Conservation (phyloP, 1,284 basidiomycete genomes). For the Marasmius oreades region DNA sequence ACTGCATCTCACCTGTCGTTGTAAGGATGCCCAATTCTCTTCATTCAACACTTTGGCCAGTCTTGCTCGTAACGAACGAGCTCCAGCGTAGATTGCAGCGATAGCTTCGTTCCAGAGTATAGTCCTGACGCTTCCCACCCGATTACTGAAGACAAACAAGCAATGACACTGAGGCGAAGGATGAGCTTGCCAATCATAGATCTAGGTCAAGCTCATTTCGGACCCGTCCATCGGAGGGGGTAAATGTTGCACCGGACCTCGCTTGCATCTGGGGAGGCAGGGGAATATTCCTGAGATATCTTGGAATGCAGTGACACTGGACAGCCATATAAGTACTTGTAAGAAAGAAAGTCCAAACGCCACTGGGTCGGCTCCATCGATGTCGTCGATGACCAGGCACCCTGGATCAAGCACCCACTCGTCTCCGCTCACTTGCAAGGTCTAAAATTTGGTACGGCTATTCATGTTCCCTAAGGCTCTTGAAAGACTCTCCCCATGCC, state of each 20-base stretch:
- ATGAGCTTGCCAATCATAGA: constrained; percentile 19
- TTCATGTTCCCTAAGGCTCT: no score
- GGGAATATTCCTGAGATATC: background rate
- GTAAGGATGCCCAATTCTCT: background rate
- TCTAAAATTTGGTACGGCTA: no score
- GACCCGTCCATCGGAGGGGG: constrained; percentile 15
- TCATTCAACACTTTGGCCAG: background rate
- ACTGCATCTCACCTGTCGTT: background rate
- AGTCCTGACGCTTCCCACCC: constrained; percentile 7
- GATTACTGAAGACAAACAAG: constrained; percentile 12
- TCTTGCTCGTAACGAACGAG: constrained; percentile 5
- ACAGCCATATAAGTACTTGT: no score
- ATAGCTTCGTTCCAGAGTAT: constrained; percentile 12
- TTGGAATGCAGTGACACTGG: no score
- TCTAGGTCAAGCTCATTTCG: constrained; percentile 13
- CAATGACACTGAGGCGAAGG: constrained; percentile 14
- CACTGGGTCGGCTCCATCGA: no score
- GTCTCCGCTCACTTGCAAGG: no score
- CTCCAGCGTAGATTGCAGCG: constrained; percentile 3
- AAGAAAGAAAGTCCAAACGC: no score
- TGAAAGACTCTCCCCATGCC: no score
- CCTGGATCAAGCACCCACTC: no score
- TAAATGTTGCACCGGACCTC: background rate
- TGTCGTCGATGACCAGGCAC: no score
- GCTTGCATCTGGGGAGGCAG: background rate